Conservation (phyloP, 2,329 filamentous ascomycete genomes). For the Hypoxylon rubiginosum region DNA sequence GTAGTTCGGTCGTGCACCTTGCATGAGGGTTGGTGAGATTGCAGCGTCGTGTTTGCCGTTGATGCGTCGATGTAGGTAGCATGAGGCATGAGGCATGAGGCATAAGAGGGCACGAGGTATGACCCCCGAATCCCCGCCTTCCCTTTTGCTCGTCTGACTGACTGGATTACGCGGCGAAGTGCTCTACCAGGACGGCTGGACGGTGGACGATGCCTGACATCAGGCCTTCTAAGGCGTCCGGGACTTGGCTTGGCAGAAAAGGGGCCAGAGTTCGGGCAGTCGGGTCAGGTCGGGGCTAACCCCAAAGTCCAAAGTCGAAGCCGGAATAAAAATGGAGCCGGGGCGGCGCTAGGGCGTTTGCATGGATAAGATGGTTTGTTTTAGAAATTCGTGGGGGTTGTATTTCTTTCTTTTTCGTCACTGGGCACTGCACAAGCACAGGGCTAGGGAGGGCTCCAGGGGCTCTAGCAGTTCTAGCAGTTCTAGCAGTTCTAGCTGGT, state of each 20-base stretch:
- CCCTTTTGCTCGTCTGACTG: constrained; percentile 14
- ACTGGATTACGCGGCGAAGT: constrained; percentile 30
- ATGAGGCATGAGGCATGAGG: constrained; percentile 15
- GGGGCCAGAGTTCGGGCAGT: constrained; percentile 1
- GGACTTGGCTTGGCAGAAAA: constrained; percentile 16
- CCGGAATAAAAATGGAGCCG: constrained; percentile 32
- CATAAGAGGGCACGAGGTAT: constrained; percentile 27
- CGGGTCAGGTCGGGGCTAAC: not conserved
- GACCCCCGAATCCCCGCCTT: constrained; percentile 14
- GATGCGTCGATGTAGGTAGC: constrained; percentile 16
- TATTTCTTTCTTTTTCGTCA: not conserved
- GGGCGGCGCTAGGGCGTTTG: constrained; percentile 20
- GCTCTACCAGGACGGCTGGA: constrained; percentile 28
- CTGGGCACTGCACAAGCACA: not conserved
- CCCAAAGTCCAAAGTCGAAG: constrained; percentile 12
- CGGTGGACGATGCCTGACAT: not conserved
- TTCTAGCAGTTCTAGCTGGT: too few relatives aligned
- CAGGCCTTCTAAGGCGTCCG: constrained; percentile 4
- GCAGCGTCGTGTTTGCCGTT: constrained; percentile 38
- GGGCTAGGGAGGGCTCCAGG: not conserved
- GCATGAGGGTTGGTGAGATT: constrained; percentile 27
- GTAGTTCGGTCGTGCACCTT: constrained; percentile 16
- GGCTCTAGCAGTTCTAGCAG: too few relatives aligned
- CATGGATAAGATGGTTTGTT: constrained; percentile 23
- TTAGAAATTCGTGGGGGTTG: not conserved